Conservation (phyloP, 176 grass and related monocot species). For the Hordeum marinum region DNA sequence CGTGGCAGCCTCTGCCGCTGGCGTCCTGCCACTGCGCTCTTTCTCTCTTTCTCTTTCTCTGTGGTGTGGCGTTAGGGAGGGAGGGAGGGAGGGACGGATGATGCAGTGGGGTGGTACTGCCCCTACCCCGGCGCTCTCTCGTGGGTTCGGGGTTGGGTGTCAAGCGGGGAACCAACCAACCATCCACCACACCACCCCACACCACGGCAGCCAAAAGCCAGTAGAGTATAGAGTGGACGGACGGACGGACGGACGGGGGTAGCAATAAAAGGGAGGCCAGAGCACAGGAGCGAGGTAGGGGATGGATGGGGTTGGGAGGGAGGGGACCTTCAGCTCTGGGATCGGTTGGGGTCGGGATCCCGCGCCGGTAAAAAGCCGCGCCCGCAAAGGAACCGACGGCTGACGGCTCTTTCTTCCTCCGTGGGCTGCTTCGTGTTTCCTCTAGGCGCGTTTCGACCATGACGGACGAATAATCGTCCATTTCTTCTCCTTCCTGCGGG, state of each 20-base stretch:
- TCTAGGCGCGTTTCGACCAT: too few species aligned
- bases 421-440: too few species aligned
- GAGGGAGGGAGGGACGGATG: background rate
- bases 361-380: too few species aligned
- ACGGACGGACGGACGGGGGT: background rate
- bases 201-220: constrained; percentile 22
- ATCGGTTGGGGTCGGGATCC: background rate
- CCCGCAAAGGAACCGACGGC: too few species aligned
- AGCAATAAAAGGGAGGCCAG: background rate
- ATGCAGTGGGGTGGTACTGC: background rate
- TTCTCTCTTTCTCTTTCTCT: constrained; percentile 15
- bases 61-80: background rate
- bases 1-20: background rate
- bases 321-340: constrained; percentile 30
- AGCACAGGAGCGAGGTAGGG: too few species aligned
- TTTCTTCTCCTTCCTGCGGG: too few species aligned
- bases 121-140: background rate
- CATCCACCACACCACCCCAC: background rate
- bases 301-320: too few species aligned
- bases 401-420: too few species aligned
- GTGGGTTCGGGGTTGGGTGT: constrained; percentile 19
- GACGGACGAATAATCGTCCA: too few species aligned
- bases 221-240: constrained; percentile 17
- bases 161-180: constrained; percentile 35
- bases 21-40: background rate